A percentile compares a stretch with the other conserved stretches of the same genome.
Evolutionary conservation across 2,329 filamentous ascomycete species (phyloP).

Genomic region (Stachybotrys chartarum): DNA sequence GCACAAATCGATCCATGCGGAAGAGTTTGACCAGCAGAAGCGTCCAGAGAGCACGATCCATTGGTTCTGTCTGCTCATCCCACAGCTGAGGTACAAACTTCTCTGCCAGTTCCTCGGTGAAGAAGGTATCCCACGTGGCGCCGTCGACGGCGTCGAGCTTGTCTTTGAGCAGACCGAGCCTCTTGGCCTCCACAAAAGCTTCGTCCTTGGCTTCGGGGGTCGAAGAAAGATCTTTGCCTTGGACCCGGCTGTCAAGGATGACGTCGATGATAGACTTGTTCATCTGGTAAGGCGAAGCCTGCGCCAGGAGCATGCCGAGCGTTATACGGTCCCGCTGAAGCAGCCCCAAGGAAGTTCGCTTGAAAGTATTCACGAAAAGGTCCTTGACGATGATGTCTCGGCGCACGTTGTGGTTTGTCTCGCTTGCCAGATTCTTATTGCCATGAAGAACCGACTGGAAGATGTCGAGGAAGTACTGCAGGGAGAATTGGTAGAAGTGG

Average conservation of each 20-base stretch:
- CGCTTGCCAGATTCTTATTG: constrained; percentile 64
- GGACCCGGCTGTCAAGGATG: constrained; percentile 71
- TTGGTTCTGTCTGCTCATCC: constrained; percentile 52
- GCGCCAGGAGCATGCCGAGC: constrained; percentile 87
- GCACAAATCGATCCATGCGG: constrained; percentile 91
- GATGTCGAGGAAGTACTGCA: constrained; percentile 97
- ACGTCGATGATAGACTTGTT: constrained; percentile 82
- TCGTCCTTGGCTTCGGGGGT: constrained; percentile 57
- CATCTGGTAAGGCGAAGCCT: constrained; percentile 94
- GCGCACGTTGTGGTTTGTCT: constrained; percentile 69
- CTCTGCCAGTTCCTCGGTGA: constrained; percentile 80
- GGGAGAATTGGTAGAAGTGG: constrained; percentile 98
- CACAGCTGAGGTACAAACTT: constrained; percentile 72
- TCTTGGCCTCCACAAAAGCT: constrained; percentile 60
- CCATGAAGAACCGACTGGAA: constrained; percentile 85
- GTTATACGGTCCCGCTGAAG: constrained; percentile 93
- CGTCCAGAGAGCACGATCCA: constrained; percentile 74
- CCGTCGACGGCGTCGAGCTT: constrained; percentile 55
- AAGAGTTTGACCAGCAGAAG: constrained; percentile 89
- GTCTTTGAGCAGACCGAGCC: constrained; percentile 66
- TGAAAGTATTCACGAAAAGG: constrained; percentile 85
- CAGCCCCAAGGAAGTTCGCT: constrained; percentile 85
- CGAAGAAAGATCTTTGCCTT: constrained; percentile 73
- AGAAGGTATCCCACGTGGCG: constrained; percentile 73
- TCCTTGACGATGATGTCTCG: constrained; percentile 87